Evolutionary conservation across 177 flowering plant species (phyloP).

Genomic region (Vitis hybrid): DNA sequence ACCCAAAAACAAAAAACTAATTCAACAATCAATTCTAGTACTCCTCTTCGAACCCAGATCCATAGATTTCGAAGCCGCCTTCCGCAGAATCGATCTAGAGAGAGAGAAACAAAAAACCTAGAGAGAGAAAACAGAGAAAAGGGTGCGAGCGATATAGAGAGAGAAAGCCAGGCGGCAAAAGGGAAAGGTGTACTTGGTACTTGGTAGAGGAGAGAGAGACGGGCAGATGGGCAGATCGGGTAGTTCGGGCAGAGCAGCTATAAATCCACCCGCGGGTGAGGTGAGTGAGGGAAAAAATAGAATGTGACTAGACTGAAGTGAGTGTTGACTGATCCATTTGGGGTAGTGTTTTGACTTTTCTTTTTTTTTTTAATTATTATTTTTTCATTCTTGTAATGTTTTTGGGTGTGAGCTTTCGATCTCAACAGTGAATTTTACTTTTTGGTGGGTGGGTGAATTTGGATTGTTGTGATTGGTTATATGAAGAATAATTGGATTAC

Average conservation of each 20-base stretch:
- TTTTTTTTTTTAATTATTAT: not conserved
- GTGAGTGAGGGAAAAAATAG: not conserved
- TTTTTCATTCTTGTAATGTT: too few relatives aligned
- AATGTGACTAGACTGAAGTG: not conserved
- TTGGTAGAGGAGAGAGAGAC: constrained; percentile 6
- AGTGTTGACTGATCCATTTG: constrained; percentile 5
- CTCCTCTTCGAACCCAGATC: constrained; percentile 1
- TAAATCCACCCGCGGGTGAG: constrained; percentile 7
- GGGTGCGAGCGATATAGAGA: constrained; percentile 15
- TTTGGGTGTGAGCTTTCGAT: too few relatives aligned
- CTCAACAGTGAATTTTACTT: too few relatives aligned
- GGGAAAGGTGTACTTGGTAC: constrained; percentile 26
- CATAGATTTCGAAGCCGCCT: constrained; percentile 11
- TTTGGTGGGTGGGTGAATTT: too few relatives aligned
- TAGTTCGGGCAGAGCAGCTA: constrained; percentile 17
- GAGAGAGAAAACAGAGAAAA: constrained; percentile 15
- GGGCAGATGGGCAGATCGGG: constrained; percentile 24
- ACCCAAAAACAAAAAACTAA: not conserved
- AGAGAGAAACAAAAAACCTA: constrained; percentile 4
- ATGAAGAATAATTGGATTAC: too few relatives aligned
- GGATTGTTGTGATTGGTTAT: too few relatives aligned
- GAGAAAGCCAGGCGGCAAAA: constrained; percentile 24
- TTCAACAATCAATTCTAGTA: not conserved
- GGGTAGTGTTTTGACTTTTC: not conserved
- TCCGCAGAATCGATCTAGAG: constrained; percentile 10